These are phyloP conservation scores for Lepidium didymum DNA, from an alignment of 345 rosid genomes.

Conservation along the genomic window DNA sequence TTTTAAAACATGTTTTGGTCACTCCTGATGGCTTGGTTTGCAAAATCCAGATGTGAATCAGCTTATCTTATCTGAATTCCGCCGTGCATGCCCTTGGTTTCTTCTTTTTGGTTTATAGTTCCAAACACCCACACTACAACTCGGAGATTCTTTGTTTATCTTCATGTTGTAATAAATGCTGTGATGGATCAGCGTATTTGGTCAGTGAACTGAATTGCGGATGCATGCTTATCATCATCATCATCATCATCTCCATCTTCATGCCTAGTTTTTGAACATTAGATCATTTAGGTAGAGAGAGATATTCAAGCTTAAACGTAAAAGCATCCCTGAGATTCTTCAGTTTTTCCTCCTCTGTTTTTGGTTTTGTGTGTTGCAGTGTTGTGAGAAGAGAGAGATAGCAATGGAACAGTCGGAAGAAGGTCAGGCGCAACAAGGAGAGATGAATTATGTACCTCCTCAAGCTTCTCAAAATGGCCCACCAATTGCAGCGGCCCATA, in stretches of 20 bases:
- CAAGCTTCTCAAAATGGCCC: slow-evolving; percentile 38
- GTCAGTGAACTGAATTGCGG: neutral
- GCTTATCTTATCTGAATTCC: neutral
- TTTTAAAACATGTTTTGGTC: neutral
- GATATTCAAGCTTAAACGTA: too few relatives aligned
- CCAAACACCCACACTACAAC: too few relatives aligned
- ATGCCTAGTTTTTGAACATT: too few relatives aligned
- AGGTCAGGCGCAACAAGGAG: slow-evolving; percentile 33
- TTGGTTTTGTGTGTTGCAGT: neutral
- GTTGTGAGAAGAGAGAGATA: neutral
- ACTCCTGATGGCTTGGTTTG: neutral
- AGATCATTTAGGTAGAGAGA: too few relatives aligned
- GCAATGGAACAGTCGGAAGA: slow-evolving; percentile 22
- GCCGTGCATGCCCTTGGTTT: neutral
- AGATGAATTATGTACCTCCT: slow-evolving; percentile 36
- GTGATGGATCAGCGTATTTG: neutral
- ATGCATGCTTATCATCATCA: neutral
- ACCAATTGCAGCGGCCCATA: slow-evolving; percentile 25
- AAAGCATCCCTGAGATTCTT: too few relatives aligned
- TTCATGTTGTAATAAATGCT: neutral
- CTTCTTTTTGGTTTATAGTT: neutral
- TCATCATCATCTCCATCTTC: too few relatives aligned
- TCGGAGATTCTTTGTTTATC: neutral
- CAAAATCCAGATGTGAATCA: neutral
- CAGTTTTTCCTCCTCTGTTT: too few relatives aligned